Evolutionary conservation across 2,329 filamentous ascomycete genomes (phyloP).

Genomic region (Neofusicoccum cordaticola): DNA sequence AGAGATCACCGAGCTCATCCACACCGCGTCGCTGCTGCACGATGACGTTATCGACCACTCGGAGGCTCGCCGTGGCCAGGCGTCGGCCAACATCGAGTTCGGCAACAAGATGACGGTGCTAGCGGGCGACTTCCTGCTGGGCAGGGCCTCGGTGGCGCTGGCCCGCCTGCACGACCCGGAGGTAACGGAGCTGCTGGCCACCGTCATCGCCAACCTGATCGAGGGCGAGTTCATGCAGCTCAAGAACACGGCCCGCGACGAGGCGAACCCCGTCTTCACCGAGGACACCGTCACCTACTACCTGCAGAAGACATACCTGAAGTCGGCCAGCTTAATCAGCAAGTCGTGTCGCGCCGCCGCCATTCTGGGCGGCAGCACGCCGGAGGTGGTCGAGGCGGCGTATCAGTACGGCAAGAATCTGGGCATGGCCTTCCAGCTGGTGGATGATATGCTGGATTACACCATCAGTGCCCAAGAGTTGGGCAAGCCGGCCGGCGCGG

Average conservation of each 20-base stretch:
- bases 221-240: slow-evolving; percentile 99
- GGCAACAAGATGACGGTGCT: slow-evolving; percentile 99
- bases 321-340: slow-evolving; percentile 91
- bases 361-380: slow-evolving; percentile 73
- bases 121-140: slow-evolving; percentile 93
- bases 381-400: slow-evolving; percentile 80
- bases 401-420: slow-evolving; percentile 92
- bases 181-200: slow-evolving; percentile 89
- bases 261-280: slow-evolving; percentile 78
- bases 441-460: slow-evolving; percentile 98
- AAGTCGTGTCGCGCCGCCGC: slow-evolving; percentile 93
- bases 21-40: slow-evolving; percentile 92
- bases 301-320: slow-evolving; percentile 96
- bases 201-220: slow-evolving; percentile 94
- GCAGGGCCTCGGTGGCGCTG: slow-evolving; percentile 87
- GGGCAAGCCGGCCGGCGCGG: slow-evolving; percentile 91
- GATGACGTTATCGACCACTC: slow-evolving; percentile 98
- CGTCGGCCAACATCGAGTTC: slow-evolving; percentile 90
- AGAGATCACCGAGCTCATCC: slow-evolving; percentile 96
- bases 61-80: slow-evolving; percentile 74
- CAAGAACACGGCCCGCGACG: slow-evolving; percentile 90
- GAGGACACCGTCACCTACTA: slow-evolving; percentile 92
- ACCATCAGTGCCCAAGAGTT: slow-evolving; percentile 80
- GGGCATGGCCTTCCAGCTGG: slow-evolving; percentile 91
- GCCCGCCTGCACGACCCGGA: slow-evolving; percentile 88